Base-by-base conservation (phyloP, 2,329 filamentous ascomycete species). In the Penicillium sp. region DNA sequence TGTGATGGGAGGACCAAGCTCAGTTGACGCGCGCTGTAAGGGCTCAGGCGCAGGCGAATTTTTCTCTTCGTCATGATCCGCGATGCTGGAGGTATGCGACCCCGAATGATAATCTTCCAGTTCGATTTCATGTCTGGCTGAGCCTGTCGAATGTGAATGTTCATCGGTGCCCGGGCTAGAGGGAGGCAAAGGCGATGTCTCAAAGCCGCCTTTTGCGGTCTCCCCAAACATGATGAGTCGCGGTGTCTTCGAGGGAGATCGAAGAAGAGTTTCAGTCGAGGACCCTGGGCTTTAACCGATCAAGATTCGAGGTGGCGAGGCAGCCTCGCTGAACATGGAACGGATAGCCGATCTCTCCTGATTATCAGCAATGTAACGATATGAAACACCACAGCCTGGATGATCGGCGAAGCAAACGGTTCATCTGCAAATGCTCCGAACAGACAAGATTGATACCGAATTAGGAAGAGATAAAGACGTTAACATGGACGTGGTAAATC, bases 1-100 rank as follows among this genome's bases (percentile, higher is more conserved):
- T 44, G 74, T 69, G 14, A 79, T 71, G 1, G 78, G 66, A 5
- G 70, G 58, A 8, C 68, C 68, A 44, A 62, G 48, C 61, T 69
- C 58, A 0, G 60, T 63, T 6, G 36, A 49, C 18, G 55, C 54
- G 18, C 61, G 61, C 14, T 54, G 38, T 25, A 62, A 35, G 9
- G 57, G 48, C 14, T 10, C 28, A n/a, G 44, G 42, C 14, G 44
- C 22, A 50, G 62, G 49, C 10, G 47, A 50, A 40, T 51, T 24
- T 16, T 61, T 47, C 39, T 63, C 66, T 14, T 64, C 58, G 30
- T 61, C 58, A 22, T 60, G 58, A 1, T 43, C 43, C 11, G 49
- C 51, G 33, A 65, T 53, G 47, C 50, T 50, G 39, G 60, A 58
- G 30, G 31, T 24, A 33, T 33, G 50, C 27, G 61, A 66, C 42